Evolutionary conservation across 345 rosid genomes (phyloP).

Genomic region (Citrus unshiu): DNA sequence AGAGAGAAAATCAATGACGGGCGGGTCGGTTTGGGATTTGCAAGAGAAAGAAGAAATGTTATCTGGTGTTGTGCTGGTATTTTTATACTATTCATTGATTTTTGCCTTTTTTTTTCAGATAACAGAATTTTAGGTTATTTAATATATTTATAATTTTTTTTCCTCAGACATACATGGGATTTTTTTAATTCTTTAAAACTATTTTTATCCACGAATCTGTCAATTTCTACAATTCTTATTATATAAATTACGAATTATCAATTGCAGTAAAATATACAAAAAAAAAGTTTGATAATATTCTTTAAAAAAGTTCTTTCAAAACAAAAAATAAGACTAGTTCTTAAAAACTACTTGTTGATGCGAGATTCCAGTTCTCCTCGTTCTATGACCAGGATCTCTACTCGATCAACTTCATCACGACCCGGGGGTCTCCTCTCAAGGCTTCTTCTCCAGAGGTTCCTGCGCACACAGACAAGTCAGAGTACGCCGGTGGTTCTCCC

Average conservation of each 20-base stretch:
- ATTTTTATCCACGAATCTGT: neutral
- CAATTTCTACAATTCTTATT: neutral
- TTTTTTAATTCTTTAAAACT: neutral
- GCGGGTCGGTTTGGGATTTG: constrained; percentile 6
- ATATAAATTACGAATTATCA: neutral
- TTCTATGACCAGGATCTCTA: no score
- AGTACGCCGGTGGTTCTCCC: no score
- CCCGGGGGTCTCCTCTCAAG: no score
- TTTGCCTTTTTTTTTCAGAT: neutral
- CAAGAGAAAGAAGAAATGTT: neutral
- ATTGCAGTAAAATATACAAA: no score
- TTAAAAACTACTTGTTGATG: no score
- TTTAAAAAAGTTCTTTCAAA: neutral
- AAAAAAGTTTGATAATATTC: no score
- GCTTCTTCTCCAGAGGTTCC: no score
- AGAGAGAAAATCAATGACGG: neutral
- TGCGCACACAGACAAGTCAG: no score
- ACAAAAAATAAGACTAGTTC: no score
- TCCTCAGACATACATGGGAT: neutral
- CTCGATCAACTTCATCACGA: no score
- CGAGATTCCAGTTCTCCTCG: no score
- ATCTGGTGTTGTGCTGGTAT: neutral
- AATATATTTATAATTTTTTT: neutral
- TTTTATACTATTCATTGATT: neutral
- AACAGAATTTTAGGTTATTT: neutral